Conservation (phyloP, 371 early-diverging fungal genomes). For the Circinella minor region DNA sequence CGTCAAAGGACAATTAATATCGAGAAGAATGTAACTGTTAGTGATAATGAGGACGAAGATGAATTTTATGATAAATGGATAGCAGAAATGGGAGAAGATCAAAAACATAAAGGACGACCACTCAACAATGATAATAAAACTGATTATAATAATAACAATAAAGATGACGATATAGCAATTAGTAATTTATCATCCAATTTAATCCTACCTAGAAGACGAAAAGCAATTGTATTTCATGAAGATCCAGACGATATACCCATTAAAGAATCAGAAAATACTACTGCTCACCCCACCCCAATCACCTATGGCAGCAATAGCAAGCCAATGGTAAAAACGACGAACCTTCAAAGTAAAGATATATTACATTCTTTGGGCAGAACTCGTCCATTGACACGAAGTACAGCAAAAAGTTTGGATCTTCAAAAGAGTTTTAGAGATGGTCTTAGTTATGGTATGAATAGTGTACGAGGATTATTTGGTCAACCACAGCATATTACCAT, state of each 20-base stretch:
- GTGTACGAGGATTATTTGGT: background rate
- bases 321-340: background rate
- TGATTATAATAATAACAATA: too few relatives aligned
- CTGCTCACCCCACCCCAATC: background rate
- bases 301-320: background rate
- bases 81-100: too few relatives aligned
- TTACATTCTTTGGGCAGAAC: too few relatives aligned
- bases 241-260: background rate
- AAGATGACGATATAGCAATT: too few relatives aligned
- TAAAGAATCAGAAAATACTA: background rate
- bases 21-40: too few relatives aligned
- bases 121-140: too few relatives aligned
- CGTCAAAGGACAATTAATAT: too few relatives aligned
- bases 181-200: background rate
- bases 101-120: too few relatives aligned
- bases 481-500: slow-evolving; percentile 1
- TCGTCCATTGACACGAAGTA: too few relatives aligned
- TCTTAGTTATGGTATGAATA: background rate
- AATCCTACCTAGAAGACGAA: background rate
- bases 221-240: background rate
- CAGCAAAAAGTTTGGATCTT: too few relatives aligned
- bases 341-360: background rate
- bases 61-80: too few relatives aligned
- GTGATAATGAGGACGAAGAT: too few relatives aligned
- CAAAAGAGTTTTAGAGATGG: background rate